Percentiles rank a stretch among this genome's conserved stretches.
These are phyloP conservation scores for Fagopyrum tataricum DNA, from an alignment of 148 eudicot species.

Conservation along the genomic window DNA sequence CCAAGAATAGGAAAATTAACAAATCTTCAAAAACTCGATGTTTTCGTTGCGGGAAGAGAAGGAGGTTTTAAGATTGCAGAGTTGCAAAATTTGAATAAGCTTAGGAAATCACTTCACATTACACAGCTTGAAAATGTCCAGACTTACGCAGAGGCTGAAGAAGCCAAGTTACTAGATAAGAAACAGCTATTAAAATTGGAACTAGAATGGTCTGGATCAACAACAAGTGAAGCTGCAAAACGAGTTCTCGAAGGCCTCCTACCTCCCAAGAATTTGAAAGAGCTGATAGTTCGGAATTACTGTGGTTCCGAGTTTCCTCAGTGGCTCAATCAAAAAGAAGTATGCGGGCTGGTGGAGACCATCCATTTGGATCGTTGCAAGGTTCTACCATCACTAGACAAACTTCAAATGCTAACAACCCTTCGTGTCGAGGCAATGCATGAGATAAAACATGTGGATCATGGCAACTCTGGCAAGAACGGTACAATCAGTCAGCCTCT, in stretches of 20 bases:
- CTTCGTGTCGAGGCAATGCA: background rate
- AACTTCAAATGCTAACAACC: background rate
- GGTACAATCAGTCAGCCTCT: too few species aligned
- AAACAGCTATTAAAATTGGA: background rate
- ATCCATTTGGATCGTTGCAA: background rate
- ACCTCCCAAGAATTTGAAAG: constrained; percentile 1
- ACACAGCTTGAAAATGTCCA: background rate
- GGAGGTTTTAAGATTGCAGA: background rate
- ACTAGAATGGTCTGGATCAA: background rate
- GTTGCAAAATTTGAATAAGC: background rate
- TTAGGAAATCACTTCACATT: background rate
- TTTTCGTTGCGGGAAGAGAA: background rate
- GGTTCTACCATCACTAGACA: background rate
- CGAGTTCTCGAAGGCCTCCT: background rate
- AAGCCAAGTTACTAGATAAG: background rate
- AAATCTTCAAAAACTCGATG: background rate
- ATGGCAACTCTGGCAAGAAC: background rate
- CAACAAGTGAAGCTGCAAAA: background rate
- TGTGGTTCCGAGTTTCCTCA: background rate
- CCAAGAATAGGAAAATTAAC: background rate
- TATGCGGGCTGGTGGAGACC: background rate
- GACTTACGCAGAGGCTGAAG: background rate
- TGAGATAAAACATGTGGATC: background rate
- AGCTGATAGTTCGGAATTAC: background rate
- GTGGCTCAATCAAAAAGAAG: background rate